Base-by-base conservation (phyloP, 2,329 filamentous ascomycete species). In the Sordariomycetes sp. region DNA sequence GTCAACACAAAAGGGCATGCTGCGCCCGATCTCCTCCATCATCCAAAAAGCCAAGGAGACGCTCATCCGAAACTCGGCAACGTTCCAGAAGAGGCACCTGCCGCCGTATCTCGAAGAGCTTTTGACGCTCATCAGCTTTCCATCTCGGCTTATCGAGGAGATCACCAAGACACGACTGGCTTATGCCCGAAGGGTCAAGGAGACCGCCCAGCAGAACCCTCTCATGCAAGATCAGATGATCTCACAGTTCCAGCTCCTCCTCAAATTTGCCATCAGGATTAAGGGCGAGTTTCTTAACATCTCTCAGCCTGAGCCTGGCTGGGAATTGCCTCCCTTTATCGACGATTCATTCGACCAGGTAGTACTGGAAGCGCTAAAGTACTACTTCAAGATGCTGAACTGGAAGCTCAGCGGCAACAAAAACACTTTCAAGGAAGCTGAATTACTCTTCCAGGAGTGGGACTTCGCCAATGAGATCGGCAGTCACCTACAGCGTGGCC, bases 161-260 rank as follows among this genome's bases (percentile, higher is more conserved):
- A 93, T 98, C 49, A 95, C 95, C 53, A 83, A 83, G 34, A 83
- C 94, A 46, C 82, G 92, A 38, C 70, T 96, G 19, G 85, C 81
- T 8, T 96, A 95, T 55, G 88, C 90, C 14, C 86, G 81, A 61
- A 90, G 87, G 55, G 94, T 95, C 79, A 94, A 90, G 60, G 90
- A 96, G 49, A 86, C 87, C 8, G 82, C 87, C 2, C 85, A 92
- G 61, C 86, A 94, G 54, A 93, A 88, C 43, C 72, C 85, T 18
- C 82, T 98, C 64, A 86, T 98, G 71, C 85, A 93, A 40, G 88
- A 96, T 53, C 90, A 96, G 60, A 94, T 96, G 85, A 95, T 98
- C 42, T 72, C 84, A 1, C 92, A 98, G 52, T 96, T 98, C 47
- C 88, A 94, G 58, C 85, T 95, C 29, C 66, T 96, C 35, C 76